Conservation (phyloP, 139 green algal species). For the Asterochloris erici region DNA sequence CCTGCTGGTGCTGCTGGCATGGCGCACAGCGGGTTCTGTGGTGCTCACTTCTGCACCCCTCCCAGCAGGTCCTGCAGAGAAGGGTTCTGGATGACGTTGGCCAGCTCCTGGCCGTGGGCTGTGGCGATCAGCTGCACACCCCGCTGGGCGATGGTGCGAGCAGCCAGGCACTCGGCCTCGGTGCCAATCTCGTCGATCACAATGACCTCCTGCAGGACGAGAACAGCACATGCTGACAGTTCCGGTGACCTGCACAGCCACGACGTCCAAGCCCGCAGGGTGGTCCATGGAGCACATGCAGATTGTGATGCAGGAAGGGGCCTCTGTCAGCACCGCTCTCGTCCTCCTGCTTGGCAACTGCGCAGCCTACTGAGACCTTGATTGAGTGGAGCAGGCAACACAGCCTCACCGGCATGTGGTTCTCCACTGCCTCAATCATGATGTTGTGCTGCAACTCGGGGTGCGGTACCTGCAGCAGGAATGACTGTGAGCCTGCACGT, state of each 20-base stretch:
- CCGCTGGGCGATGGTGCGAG: conserved; percentile 70
- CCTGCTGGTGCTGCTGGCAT: no score
- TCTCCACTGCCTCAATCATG: conserved; percentile 85
- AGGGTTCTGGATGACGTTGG: conserved; percentile 83
- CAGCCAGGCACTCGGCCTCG: conserved; percentile 60
- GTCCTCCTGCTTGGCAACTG: no score
- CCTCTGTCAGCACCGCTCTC: no score
- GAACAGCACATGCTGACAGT: not conserved
- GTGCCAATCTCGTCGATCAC: conserved; percentile 85
- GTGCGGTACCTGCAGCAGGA: conserved; percentile 29
- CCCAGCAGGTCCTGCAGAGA: conserved; percentile 71
- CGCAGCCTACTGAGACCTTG: no score
- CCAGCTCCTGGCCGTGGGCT: conserved; percentile 60
- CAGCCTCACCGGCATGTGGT: conserved; percentile 69
- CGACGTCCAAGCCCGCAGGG: no score
- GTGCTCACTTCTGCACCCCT: conserved; percentile 27
- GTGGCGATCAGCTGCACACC: conserved; percentile 84
- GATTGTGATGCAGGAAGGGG: conserved; percentile 22
- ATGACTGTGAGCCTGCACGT: not conserved
- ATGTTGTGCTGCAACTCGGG: conserved; percentile 48
- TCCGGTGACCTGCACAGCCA: no score
- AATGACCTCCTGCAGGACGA: conserved; percentile 33
- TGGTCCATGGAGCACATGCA: no score
- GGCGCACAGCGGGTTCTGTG: no score
- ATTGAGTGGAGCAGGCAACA: no score